Conservation (phyloP, 148 eudicot genomes). For the Drosera capensis region DNA sequence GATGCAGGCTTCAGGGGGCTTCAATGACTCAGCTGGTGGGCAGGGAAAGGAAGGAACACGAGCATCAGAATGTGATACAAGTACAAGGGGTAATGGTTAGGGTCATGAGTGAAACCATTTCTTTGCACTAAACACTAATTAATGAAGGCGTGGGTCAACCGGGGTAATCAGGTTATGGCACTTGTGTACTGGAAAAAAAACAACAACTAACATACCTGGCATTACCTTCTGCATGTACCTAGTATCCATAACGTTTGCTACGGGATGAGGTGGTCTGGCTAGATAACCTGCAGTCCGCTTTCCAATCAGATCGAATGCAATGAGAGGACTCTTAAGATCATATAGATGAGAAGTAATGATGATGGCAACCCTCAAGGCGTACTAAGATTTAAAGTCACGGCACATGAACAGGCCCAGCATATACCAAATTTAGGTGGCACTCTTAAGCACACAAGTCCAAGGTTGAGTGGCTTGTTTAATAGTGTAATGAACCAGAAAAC, state of each 20-base stretch:
- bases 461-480: no score
- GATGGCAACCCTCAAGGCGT: neutral
- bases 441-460: no score
- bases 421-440: no score
- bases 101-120: constrained; percentile 23
- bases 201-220: constrained; percentile 41
- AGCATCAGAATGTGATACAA: constrained; percentile 41
- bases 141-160: constrained; percentile 4
- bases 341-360: neutral
- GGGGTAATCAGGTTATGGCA: constrained; percentile 1
- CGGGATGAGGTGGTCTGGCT: constrained; percentile 45
- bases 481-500: no score
- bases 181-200: neutral
- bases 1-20: constrained; percentile 86
- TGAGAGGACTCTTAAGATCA: neutral
- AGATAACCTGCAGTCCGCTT: constrained; percentile 44
- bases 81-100: constrained; percentile 21
- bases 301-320: constrained; percentile 10
- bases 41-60: constrained; percentile 65
- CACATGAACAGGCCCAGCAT: no score
- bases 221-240: constrained; percentile 9
- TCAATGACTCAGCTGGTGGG: constrained; percentile 71
- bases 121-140: constrained; percentile 9
- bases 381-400: no score
- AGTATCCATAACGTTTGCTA: constrained; percentile 58